These are phyloP conservation scores for Acer negundo DNA, from an alignment of 345 rosid species.

Conservation along the genomic window DNA sequence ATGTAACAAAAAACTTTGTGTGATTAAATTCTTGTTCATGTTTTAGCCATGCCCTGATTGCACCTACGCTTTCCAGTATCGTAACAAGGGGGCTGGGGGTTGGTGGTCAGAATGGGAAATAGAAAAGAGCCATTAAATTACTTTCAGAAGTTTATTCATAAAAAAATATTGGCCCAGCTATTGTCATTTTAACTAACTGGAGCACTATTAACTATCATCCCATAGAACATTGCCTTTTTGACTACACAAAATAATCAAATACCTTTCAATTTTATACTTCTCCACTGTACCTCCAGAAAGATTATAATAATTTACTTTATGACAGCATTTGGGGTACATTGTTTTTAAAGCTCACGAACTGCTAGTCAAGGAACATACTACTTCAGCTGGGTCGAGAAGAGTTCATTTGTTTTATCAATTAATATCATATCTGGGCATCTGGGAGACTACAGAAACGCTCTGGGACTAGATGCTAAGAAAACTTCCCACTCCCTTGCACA, in stretches of 20 bases:
- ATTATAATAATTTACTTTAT: slow-evolving; percentile 5
- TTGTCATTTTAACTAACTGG: not conserved
- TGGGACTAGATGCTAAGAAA: not conserved
- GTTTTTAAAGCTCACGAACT: not conserved
- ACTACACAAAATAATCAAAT: not conserved
- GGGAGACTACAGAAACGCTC: not conserved
- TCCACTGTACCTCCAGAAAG: not conserved
- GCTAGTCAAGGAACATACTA: not conserved
- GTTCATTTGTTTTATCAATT: no score
- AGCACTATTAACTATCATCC: not conserved
- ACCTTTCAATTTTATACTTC: not conserved
- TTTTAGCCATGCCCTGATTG: not conserved
- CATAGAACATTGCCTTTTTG: not conserved
- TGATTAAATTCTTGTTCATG: not conserved
- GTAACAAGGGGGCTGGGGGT: not conserved
- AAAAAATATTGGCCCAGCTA: not conserved
- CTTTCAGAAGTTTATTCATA: not conserved
- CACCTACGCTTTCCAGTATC: not conserved
- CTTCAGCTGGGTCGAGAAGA: not conserved
- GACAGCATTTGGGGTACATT: not conserved
- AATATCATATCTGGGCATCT: not conserved
- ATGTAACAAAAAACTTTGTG: not conserved
- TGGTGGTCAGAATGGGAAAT: no score
- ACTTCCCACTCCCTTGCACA: not conserved
- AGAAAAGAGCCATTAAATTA: not conserved